phyloP scores from a whole-genome alignment of 176 grass and related monocot genomes.

The Tuctoria greenei region DNA sequence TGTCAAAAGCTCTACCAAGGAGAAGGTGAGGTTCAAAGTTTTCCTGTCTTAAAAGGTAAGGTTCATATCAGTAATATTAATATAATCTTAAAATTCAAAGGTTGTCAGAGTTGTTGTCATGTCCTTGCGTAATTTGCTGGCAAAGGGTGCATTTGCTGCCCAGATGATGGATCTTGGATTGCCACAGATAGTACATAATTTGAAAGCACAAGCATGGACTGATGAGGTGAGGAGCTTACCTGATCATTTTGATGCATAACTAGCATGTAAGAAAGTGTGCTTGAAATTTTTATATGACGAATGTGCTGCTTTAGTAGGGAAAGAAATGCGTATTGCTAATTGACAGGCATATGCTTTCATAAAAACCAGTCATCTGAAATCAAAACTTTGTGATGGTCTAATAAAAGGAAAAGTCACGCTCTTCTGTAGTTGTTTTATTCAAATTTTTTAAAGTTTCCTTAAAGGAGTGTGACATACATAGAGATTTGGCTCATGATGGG shows the following conservation, averaged over 20 bases:
- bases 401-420: neutral
- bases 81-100: slow-evolving; percentile 33
- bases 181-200: slow-evolving; percentile 81
- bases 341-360: neutral
- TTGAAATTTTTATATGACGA: neutral
- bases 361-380: slow-evolving; percentile 22
- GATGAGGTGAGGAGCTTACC: slow-evolving; percentile 73
- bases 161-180: slow-evolving; percentile 99
- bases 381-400: neutral
- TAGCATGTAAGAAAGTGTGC: neutral
- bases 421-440: neutral
- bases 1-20: slow-evolving; percentile 95
- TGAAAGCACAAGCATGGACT: slow-evolving; percentile 97
- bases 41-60: slow-evolving; percentile 2
- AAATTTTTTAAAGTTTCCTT: neutral
- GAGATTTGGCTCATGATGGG: too few relatives aligned
- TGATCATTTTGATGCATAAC: slow-evolving; percentile 15
- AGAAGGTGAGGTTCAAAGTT: slow-evolving; percentile 60
- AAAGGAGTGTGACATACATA: too few relatives aligned
- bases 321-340: neutral
- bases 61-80: slow-evolving; percentile 9
- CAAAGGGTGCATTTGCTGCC: slow-evolving; percentile 78
- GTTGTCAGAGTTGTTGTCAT: slow-evolving; percentile 89
- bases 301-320: neutral
- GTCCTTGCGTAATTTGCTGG: slow-evolving; percentile 79